Conservation (phyloP, 140 eudicot species). For the Anethum foeniculum region DNA sequence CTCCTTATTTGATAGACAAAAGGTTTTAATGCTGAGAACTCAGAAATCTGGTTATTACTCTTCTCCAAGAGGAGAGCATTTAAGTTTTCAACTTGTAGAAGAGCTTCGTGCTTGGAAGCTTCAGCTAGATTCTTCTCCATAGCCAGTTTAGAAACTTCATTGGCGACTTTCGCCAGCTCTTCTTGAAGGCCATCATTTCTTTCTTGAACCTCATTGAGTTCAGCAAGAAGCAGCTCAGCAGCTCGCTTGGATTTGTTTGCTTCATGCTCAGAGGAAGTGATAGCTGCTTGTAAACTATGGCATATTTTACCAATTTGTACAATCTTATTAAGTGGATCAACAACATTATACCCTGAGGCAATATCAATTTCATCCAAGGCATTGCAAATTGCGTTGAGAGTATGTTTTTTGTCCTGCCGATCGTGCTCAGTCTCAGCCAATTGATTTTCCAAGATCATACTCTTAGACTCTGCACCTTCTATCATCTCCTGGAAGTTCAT, state of each 20-base stretch:
- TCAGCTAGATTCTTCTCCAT: conserved; percentile 58
- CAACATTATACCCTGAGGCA: conserved; percentile 25
- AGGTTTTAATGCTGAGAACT: conserved; percentile 46
- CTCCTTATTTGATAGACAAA: conserved; percentile 36
- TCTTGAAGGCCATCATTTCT: conserved; percentile 93
- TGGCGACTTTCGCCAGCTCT: conserved; percentile 39
- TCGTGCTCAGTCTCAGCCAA: conserved; percentile 43
- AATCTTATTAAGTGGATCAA: conserved; percentile 60
- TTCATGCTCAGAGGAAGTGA: conserved; percentile 60
- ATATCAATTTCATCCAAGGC: conserved; percentile 43
- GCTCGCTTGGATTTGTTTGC: conserved; percentile 82
- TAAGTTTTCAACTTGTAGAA: conserved; percentile 46
- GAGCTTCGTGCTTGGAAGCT: conserved; percentile 52
- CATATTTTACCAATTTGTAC: conserved; percentile 35
- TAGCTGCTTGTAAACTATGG: conserved; percentile 35
- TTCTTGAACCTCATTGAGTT: conserved; percentile 92
- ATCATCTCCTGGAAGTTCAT: conserved; percentile 39
- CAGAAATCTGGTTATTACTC: conserved; percentile 42
- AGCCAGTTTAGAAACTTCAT: conserved; percentile 43
- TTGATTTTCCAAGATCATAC: conserved; percentile 32
- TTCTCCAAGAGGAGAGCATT: conserved; percentile 51
- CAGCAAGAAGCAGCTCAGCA: conserved; percentile 80
- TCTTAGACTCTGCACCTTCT: conserved; percentile 51
- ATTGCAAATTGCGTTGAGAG: conserved; percentile 40
- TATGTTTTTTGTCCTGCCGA: conserved; percentile 45